A percentile compares a stretch with the other conserved stretches of the same genome.
These are phyloP conservation scores for Maudiozyma turicensis DNA, from an alignment of 805 yeast genomes.

Conservation along the genomic window DNA sequence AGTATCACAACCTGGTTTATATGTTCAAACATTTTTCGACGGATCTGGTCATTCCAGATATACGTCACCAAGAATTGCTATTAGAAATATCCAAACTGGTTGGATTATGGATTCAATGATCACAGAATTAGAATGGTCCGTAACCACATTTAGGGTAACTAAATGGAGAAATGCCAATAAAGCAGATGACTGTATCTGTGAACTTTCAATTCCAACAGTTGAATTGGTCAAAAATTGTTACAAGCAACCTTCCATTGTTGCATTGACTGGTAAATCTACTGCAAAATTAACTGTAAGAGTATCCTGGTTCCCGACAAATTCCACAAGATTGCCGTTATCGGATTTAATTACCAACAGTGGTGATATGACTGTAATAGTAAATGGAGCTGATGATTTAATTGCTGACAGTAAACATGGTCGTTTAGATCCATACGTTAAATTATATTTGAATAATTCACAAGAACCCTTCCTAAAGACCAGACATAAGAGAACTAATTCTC, in stretches of 20 bases:
- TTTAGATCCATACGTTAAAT: conserved; percentile 75
- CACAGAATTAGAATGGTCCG: conserved; percentile 66
- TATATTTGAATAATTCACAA: conserved; percentile 50
- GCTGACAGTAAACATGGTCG: conserved; percentile 80
- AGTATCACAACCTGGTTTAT: conserved; percentile 42
- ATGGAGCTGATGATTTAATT: conserved; percentile 53
- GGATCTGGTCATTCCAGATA: conserved; percentile 53
- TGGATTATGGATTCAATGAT: conserved; percentile 57
- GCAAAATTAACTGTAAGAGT: conserved; percentile 44
- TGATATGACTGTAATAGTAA: conserved; percentile 43
- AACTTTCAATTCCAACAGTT: conserved; percentile 50
- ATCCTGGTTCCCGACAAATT: conserved; percentile 66
- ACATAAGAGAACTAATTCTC: conserved; percentile 70
- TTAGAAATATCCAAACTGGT: conserved; percentile 25
- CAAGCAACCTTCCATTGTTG: conserved; percentile 42
- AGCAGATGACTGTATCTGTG: conserved; percentile 46
- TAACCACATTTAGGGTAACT: conserved; percentile 46
- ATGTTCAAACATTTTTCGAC: conserved; percentile 66
- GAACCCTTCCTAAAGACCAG: conserved; percentile 57
- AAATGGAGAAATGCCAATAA: conserved; percentile 44
- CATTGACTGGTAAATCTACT: conserved; percentile 41
- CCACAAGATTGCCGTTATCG: conserved; percentile 48
- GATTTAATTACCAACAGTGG: conserved; percentile 73
- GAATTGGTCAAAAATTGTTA: conserved; percentile 53
- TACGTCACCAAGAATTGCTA: conserved; percentile 38